These are phyloP conservation scores for Conoideocrella luteorostrata DNA, from an alignment of 2,329 filamentous ascomycete species.

Conservation along the genomic window DNA sequence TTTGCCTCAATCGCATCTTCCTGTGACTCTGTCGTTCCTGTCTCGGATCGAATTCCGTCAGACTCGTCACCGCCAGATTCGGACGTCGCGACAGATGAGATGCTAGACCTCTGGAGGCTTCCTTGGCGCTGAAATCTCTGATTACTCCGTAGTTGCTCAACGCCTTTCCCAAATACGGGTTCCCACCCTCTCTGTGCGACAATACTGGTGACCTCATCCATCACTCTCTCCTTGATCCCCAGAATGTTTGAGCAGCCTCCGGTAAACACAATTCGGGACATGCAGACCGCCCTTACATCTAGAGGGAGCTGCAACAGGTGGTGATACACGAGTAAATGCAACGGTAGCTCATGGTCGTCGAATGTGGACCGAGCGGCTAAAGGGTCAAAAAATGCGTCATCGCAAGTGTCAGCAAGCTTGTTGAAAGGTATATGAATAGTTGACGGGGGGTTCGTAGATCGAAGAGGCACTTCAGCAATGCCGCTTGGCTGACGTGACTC, in stretches of 20 bases:
- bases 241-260: slow-evolving; percentile 75
- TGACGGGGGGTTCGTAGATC: slow-evolving; percentile 41
- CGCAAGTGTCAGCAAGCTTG: slow-evolving; percentile 65
- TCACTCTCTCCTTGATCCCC: slow-evolving; percentile 69
- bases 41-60: slow-evolving; percentile 14
- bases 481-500: slow-evolving; percentile 20
- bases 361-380: slow-evolving; percentile 47
- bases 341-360: slow-evolving; percentile 80
- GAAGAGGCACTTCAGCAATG: slow-evolving; percentile 38
- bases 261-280: slow-evolving; percentile 81
- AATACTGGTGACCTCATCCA: slow-evolving; percentile 66
- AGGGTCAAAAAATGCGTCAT: slow-evolving; percentile 65
- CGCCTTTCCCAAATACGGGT: slow-evolving; percentile 62
- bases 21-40: slow-evolving; percentile 18
- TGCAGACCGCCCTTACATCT: slow-evolving; percentile 77
- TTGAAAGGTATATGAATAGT: slow-evolving; percentile 62
- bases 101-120: slow-evolving; percentile 14
- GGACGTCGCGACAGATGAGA: slow-evolving; percentile 15
- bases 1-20: slow-evolving; percentile 31
- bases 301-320: slow-evolving; percentile 69
- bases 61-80: slow-evolving; percentile 19
- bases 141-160: slow-evolving; percentile 46
- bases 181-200: slow-evolving; percentile 71
- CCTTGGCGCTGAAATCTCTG: slow-evolving; percentile 29
- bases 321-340: slow-evolving; percentile 71